phyloP scores from a whole-genome alignment of 805 yeast genomes.

The Candida odintsovae region DNA sequence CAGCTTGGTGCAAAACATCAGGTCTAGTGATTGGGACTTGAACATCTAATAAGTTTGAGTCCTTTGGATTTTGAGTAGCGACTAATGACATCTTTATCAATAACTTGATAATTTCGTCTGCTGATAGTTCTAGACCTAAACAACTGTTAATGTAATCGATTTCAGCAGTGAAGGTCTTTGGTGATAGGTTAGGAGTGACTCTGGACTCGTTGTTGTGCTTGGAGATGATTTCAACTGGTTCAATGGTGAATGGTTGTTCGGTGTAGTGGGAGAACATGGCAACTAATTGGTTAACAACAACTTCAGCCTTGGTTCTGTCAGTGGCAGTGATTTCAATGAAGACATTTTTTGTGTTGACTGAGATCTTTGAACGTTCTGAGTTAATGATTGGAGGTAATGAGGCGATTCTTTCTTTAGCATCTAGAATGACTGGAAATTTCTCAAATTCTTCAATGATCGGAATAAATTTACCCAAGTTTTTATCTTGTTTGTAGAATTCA shows the following conservation, averaged over 20 bases:
- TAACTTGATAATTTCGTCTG: constrained; percentile 61
- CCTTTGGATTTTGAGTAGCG: constrained; percentile 46
- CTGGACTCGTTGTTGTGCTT: constrained; percentile 75
- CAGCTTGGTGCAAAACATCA: constrained; percentile 94
- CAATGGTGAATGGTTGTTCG: constrained; percentile 74
- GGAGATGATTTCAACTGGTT: constrained; percentile 82
- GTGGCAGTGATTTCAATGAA: constrained; percentile 94
- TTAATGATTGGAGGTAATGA: constrained; percentile 97
- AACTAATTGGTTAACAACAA: constrained; percentile 86
- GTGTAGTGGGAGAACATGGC: constrained; percentile 95
- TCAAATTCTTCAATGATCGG: constrained; percentile 86
- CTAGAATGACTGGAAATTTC: constrained; percentile 85
- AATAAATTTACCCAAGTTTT: constrained; percentile 81
- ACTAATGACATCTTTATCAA: constrained; percentile 76
- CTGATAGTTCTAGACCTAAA: constrained; percentile 72
- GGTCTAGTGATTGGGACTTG: constrained; percentile 92
- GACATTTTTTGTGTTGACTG: constrained; percentile 78
- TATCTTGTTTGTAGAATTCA: constrained; percentile 88
- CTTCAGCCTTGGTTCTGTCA: constrained; percentile 88
- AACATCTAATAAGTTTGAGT: constrained; percentile 35
- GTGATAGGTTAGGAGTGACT: constrained; percentile 64
- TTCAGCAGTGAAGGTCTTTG: constrained; percentile 69
- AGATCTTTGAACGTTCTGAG: constrained; percentile 83
- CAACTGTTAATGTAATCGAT: constrained; percentile 85
- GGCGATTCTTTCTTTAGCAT: constrained; percentile 68